A percentile compares a stretch with the other conserved stretches of the same genome.
phyloP scores from a whole-genome alignment of 2,329 filamentous ascomycete species.

The Fusarium penzigii region DNA sequence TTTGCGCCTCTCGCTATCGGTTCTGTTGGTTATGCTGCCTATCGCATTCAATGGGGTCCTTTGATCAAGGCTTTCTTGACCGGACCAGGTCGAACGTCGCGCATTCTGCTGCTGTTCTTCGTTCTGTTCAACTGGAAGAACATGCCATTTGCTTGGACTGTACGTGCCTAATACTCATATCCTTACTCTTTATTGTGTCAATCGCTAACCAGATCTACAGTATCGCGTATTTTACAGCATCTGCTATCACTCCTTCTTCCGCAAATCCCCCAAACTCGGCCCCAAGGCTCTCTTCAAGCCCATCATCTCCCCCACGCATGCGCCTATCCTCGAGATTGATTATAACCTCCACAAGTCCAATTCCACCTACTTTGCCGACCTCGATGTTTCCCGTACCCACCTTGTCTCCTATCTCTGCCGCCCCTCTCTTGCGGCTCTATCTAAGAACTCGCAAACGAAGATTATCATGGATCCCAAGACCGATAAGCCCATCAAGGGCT shows the following conservation, averaged over 20 bases:
- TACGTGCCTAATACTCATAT: conserved; percentile 41
- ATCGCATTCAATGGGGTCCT: conserved; percentile 44
- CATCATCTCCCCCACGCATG: conserved; percentile 65
- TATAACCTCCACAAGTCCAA: conserved; percentile 85
- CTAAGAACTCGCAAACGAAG: conserved; percentile 48
- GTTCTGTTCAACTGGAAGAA: conserved; percentile 71
- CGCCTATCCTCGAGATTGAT: conserved; percentile 77
- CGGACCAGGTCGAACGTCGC: conserved; percentile 54
- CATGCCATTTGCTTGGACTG: conserved; percentile 74
- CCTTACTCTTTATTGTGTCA: not conserved
- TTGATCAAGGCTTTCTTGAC: conserved; percentile 48
- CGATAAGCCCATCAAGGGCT: conserved; percentile 52
- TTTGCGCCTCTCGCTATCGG: conserved; percentile 45
- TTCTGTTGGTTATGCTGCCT: conserved; percentile 48
- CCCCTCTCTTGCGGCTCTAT: conserved; percentile 55
- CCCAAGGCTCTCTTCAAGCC: conserved; percentile 73
- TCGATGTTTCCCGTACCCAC: conserved; percentile 81
- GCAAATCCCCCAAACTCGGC: conserved; percentile 48
- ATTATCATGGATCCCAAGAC: conserved; percentile 52
- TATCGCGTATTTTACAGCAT: conserved; percentile 61
- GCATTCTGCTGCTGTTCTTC: conserved; percentile 56
- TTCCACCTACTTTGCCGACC: conserved; percentile 83
- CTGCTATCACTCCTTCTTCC: conserved; percentile 53
- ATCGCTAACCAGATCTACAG: conserved; percentile 33
- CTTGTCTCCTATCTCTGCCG: conserved; percentile 70